Conservation (phyloP, 2,329 filamentous ascomycete species). For the Westerdykella sp. region DNA sequence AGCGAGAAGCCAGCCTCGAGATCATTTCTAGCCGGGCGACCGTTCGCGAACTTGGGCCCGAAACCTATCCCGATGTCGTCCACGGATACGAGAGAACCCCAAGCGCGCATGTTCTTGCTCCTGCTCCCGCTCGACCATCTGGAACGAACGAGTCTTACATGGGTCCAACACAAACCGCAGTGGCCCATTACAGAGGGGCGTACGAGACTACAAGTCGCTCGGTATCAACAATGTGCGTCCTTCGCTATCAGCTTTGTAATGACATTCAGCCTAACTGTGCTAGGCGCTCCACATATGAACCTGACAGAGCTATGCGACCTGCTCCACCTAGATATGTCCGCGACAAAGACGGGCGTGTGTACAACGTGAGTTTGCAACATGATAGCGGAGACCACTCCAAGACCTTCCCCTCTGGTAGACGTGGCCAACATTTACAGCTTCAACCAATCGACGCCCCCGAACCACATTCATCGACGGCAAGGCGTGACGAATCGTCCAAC, state of each 20-base stretch:
- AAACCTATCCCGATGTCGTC: too few species aligned
- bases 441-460: slow-evolving; percentile 19
- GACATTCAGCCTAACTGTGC: background rate
- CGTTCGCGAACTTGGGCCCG: slow-evolving; percentile 24
- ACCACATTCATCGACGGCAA: slow-evolving; percentile 7
- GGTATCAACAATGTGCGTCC: background rate
- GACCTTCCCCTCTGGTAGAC: slow-evolving; percentile 3
- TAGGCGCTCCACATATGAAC: slow-evolving; percentile 8
- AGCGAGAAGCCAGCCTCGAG: slow-evolving; percentile 28
- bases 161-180: slow-evolving; percentile 8
- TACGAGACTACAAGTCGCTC: slow-evolving; percentile 5
- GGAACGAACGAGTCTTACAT: slow-evolving; percentile 2
- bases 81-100: too few species aligned
- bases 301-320: slow-evolving; percentile 3
- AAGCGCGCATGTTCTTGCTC: too few species aligned
- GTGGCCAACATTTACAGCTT: slow-evolving; percentile 25
- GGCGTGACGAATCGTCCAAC: slow-evolving; percentile 12
- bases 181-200: slow-evolving; percentile 4
- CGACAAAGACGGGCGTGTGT: slow-evolving; percentile 25
- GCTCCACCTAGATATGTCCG: slow-evolving; percentile 14
- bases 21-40: slow-evolving; percentile 28
- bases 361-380: slow-evolving; percentile 28
- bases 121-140: too few species aligned
- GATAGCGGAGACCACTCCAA: slow-evolving; percentile 10
- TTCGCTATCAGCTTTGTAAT: slow-evolving; percentile 15